Base-by-base conservation (phyloP, 2,329 filamentous ascomycete genomes). In the Amylocarpus encephaloides region DNA sequence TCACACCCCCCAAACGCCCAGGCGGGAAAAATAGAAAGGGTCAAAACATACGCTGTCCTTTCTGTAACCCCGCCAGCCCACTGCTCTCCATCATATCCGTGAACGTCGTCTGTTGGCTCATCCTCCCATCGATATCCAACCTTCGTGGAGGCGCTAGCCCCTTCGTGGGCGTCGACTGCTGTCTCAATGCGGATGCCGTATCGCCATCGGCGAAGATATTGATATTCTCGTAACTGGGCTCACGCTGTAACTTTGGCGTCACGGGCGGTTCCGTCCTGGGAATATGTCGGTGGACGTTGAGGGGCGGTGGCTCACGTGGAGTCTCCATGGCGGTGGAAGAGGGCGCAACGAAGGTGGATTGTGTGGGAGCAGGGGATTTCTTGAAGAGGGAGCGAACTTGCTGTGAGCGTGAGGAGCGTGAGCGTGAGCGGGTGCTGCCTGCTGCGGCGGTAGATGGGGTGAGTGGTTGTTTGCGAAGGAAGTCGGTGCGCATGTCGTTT, bases 61-160 rank as follows among this genome's bases (percentile, higher is more conserved):
- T 65, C 41, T 55, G 54, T 36, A 65, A 49, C 9, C 74, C 51
- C 63, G 66, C 49, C 64, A 70, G 41, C 64, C 13, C 71, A 69
- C 18, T 74, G 52, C 71, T 66, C 48, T 75, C 69, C 71, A 80
- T 74, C 61, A 80, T 69, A 56, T 74, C 72, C n/a, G 73, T 72
- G 54, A 80, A 78, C 0, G 73, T 77, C 1, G 78, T 66, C 45
- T 60, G 58, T 22, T 56, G 53, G 42, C 56, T 64, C 10, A 38
- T 49, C 30, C 58, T 41, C 16, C 33, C 36, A 18, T 40, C 33
- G 30, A 29, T 30, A 40, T 34, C 45, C 1, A 29, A 16, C 3
- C 41, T 30, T 2, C 38, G 18, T 11, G 53, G 46, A 18, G 49
- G 40, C 39, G 42, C 34, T 2, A 5, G 9, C n/a, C 26, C 32